Base-by-base conservation (phyloP, 78 protist genomes). In the Protostelium mycophagum region DNA sequence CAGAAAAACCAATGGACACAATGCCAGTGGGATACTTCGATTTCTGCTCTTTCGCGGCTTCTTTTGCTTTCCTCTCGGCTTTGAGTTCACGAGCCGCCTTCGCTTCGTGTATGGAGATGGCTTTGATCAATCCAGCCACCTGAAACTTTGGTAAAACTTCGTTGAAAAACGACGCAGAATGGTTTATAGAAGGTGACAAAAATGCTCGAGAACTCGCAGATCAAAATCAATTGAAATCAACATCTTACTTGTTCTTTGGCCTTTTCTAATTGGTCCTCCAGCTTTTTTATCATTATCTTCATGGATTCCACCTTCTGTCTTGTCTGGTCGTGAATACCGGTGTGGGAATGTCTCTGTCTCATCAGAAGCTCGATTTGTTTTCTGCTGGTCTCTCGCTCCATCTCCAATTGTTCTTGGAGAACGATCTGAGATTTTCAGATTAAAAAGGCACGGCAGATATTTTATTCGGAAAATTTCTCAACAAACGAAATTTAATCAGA, bases 1-100 rank as follows among this genome's bases (percentile, higher is more conserved):
- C 96, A 0, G 96, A 90, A 51, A 90, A 93, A 1, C 88, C 91
- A 23, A 93, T 1, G 38, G 91, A 63, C 28, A 93, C 89, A 29
- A 38, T 28, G 36, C 95, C 92, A 25, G 36, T 87, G 16, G 94
- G 93, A 31, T 83, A 83, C 85, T 10, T 1, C 1, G 85, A 28
- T 25, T 31, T 28, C 37, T 83, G 37, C 37, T 31, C 34, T 28
- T 28, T 31, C 85, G 28, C 85, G 5, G 85, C 85, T 31, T 83
- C 85, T 28, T 31, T 28, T 10, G 37, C 37, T 28, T 31, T 28
- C 1, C 85, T 28, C 10, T 83, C 85, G 36, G 34, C 37, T 25
- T 31, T 28, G 34, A 31, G 1, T 34, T 83, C 85, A 1, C 85
- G 1, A 28, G 85, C 85, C 10, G 85, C 85, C 10, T 10, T 31